A percentile compares a stretch with the other conserved stretches of the same genome.
These are phyloP conservation scores for Terana coerulea DNA, from an alignment of 768 basidiomycete genomes.

Conservation along the genomic window DNA sequence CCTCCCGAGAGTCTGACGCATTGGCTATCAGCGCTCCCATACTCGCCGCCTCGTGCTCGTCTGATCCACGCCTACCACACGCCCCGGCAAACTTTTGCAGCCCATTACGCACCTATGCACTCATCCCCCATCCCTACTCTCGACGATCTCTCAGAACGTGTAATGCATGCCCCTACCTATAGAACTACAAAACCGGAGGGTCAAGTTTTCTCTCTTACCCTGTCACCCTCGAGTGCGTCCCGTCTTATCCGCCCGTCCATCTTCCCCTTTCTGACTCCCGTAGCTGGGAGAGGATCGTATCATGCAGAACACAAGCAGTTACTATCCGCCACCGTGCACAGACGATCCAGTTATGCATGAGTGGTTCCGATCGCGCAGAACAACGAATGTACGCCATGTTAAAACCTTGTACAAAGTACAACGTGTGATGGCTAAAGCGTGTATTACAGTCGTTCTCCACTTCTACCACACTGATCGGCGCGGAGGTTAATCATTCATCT, in stretches of 20 bases:
- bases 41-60: conserved; percentile 13
- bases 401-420: too few species aligned
- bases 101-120: conserved; percentile 5
- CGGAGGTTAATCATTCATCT: too few species aligned
- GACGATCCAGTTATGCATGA: conserved; percentile 20
- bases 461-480: too few species aligned
- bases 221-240: conserved; percentile 4
- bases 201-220: conserved; percentile 19
- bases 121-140: conserved; percentile 2
- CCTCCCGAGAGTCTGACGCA: not conserved
- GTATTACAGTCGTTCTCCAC: too few species aligned
- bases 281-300: conserved; percentile 1
- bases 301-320: conserved; percentile 22
- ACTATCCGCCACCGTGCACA: conserved; percentile 17
- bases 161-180: not conserved
- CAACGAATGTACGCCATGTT: conserved; percentile 21
- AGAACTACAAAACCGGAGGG: conserved; percentile 7
- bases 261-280: not conserved
- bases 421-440: too few species aligned
- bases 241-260: conserved; percentile 11
- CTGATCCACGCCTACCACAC: conserved; percentile 25
- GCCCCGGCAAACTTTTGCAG: conserved; percentile 10
- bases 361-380: conserved; percentile 20
- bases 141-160: not conserved
- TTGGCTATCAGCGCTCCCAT: conserved; percentile 4